Conservation (phyloP, 2,329 filamentous ascomycete species). For the Fusarium sp. region DNA sequence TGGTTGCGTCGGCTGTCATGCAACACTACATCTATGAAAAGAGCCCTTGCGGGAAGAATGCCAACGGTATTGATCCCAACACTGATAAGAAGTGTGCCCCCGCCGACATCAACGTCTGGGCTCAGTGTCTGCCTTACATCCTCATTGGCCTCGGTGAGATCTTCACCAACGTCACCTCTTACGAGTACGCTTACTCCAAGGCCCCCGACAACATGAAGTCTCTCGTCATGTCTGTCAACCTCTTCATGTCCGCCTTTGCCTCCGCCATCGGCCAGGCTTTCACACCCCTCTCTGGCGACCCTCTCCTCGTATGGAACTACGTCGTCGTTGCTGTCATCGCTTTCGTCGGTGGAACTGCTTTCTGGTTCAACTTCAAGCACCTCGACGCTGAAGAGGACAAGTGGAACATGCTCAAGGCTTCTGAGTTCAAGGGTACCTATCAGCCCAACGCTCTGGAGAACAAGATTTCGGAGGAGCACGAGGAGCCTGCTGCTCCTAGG, state of each 20-base stretch:
- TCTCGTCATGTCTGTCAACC: constrained; percentile 74
- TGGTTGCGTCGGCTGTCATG: constrained; percentile 66
- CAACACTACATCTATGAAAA: constrained; percentile 71
- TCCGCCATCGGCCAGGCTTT: constrained; percentile 77
- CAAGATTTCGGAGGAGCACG: constrained; percentile 34
- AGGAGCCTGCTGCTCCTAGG: constrained; percentile 22
- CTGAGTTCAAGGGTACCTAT: constrained; percentile 52
- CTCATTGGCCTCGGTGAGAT: constrained; percentile 63
- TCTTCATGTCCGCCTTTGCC: constrained; percentile 76
- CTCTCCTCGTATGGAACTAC: constrained; percentile 78
- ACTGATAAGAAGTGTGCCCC: constrained; percentile 54
- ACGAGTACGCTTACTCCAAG: constrained; percentile 82
- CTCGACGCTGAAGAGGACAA: constrained; percentile 74
- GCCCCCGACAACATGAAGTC: constrained; percentile 83
- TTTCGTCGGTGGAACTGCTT: constrained; percentile 67
- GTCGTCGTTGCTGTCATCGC: constrained; percentile 69
- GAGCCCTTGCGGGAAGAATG: constrained; percentile 67
- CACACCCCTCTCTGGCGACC: constrained; percentile 68
- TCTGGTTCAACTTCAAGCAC: constrained; percentile 75
- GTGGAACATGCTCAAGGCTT: constrained; percentile 68
- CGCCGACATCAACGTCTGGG: constrained; percentile 72
- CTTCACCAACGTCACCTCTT: constrained; percentile 65
- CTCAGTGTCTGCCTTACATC: constrained; percentile 61
- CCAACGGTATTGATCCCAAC: constrained; percentile 47
- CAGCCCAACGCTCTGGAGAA: constrained; percentile 49